Percentiles rank a stretch among this genome's conserved stretches.
Conservation (phyloP, 176 grass and related monocot species). For the Avena eriantha region DNA sequence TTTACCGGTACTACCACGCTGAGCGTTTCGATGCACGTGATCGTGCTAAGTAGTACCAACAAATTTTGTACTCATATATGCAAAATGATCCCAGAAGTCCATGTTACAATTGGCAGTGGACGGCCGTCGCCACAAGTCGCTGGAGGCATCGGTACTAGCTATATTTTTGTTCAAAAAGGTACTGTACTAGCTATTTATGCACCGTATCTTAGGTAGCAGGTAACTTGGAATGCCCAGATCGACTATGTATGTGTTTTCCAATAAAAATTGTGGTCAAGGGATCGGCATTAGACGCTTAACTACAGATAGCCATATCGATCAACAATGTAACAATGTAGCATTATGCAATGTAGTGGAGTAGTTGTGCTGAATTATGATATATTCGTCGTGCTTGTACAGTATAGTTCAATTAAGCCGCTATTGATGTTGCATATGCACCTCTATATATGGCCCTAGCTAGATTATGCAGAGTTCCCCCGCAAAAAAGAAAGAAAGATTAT, state of each 20-base stretch:
- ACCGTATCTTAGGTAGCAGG: neutral
- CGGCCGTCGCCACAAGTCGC: neutral
- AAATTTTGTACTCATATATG: neutral
- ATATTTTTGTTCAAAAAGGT: no score
- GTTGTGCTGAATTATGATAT: neutral
- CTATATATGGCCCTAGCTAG: neutral
- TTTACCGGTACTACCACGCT: constrained; percentile 28
- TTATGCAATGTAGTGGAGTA: neutral
- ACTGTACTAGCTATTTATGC: no score
- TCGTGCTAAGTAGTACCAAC: no score
- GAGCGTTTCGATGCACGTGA: constrained; percentile 30
- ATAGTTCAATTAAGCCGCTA: neutral
- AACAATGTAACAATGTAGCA: no score
- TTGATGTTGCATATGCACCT: neutral
- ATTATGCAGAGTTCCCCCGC: no score
- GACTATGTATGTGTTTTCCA: neutral
- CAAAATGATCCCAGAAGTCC: neutral
- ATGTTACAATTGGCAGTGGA: constrained; percentile 27
- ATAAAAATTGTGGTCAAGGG: neutral
- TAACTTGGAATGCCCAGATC: neutral
- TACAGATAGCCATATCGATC: no score
- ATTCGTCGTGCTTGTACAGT: neutral
- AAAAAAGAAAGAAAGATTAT: no score
- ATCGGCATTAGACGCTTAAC: no score
- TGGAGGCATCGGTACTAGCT: neutral